Conservation (phyloP, 2,329 filamentous ascomycete species). For the Aureobasidium sp. region DNA sequence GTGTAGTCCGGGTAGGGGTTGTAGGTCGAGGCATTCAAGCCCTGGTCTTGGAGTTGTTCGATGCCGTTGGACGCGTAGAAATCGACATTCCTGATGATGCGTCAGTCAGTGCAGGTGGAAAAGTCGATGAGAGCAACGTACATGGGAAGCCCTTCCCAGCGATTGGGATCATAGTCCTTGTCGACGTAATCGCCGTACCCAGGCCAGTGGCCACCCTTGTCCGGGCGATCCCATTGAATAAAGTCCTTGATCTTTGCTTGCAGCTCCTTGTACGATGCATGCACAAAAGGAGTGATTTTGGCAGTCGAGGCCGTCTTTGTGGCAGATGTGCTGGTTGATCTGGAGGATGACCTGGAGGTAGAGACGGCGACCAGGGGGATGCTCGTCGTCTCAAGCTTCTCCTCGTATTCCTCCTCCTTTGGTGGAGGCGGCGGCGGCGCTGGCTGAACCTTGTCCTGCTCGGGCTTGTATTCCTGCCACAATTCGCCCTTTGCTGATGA, state of each 20-base stretch:
- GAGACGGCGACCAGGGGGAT: constrained; percentile 1
- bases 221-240: constrained; percentile 35
- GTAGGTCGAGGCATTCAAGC: constrained; percentile 49
- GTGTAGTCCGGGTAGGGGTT: constrained; percentile 69
- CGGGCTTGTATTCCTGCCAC: constrained; percentile 12
- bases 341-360: neutral
- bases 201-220: constrained; percentile 37
- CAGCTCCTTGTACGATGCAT: constrained; percentile 16
- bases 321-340: neutral
- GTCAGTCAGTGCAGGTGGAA: constrained; percentile 21
- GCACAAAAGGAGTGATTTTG: constrained; percentile 15
- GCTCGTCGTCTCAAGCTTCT: neutral
- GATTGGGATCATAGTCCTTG: constrained; percentile 41
- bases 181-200: constrained; percentile 37
- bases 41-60: constrained; percentile 22
- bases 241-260: constrained; percentile 35
- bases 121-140: constrained; percentile 20
- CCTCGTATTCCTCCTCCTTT: constrained; percentile 12
- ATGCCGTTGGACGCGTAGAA: constrained; percentile 33
- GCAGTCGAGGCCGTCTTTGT: neutral
- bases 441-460: constrained; percentile 2
- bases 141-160: constrained; percentile 39
- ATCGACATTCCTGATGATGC: constrained; percentile 29
- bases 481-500: neutral
- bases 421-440: neutral